Evolutionary conservation across 805 yeast species (phyloP).

Genomic region (Barnettozyma sucrosica): DNA sequence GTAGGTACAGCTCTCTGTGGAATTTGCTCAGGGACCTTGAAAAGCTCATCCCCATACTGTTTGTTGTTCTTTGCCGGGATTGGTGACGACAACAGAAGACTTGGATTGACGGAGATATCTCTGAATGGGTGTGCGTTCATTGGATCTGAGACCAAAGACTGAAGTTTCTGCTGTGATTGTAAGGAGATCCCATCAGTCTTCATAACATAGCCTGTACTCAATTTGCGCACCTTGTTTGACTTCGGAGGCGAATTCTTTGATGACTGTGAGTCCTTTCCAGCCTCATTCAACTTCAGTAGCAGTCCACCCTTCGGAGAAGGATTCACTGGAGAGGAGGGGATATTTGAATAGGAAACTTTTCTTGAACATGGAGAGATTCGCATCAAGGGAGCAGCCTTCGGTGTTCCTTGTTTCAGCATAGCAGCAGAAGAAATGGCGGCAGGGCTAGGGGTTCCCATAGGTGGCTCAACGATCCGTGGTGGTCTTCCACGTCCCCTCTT

Average conservation of each 20-base stretch:
- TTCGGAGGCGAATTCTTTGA: neutral
- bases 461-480: slow-evolving; percentile 12
- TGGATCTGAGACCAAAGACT: slow-evolving; percentile 12
- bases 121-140: neutral
- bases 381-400: slow-evolving; percentile 26
- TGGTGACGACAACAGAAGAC: slow-evolving; percentile 25
- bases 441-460: slow-evolving; percentile 12
- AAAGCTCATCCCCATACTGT: neutral
- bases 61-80: slow-evolving; percentile 13
- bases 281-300: slow-evolving; percentile 15
- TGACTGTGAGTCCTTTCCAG: neutral
- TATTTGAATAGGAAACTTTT: neutral
- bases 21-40: slow-evolving; percentile 5
- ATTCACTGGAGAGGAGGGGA: slow-evolving; percentile 15
- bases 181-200: slow-evolving; percentile 8
- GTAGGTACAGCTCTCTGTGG: neutral
- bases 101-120: slow-evolving; percentile 21
- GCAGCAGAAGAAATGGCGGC: slow-evolving; percentile 26
- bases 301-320: slow-evolving; percentile 27
- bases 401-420: slow-evolving; percentile 25
- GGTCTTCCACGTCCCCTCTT: slow-evolving; percentile 29
- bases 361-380: slow-evolving; percentile 21
- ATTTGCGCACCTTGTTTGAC: neutral
- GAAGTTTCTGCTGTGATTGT: slow-evolving; percentile 21
- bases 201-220: neutral